A percentile compares a stretch with the other conserved stretches of the same genome.
Evolutionary conservation across 2,329 filamentous ascomycete species (phyloP).

Genomic region (Diaporthe helianthi): DNA sequence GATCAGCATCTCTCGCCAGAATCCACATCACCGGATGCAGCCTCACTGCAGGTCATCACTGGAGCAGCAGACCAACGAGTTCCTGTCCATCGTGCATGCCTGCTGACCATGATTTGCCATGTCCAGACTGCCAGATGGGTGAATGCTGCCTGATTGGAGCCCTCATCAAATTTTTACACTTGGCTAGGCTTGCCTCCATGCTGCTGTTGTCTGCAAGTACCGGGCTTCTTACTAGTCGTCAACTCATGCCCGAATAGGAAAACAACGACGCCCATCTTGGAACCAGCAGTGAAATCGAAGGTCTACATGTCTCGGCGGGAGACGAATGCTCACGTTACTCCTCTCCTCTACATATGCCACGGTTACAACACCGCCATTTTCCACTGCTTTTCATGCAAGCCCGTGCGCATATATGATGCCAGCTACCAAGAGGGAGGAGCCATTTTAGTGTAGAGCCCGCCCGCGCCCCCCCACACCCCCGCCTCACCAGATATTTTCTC

Average conservation of each 20-base stretch:
- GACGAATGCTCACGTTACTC: not conserved
- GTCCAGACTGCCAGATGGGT: not conserved
- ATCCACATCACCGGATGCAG: slow-evolving; percentile 23
- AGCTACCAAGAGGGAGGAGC: not conserved
- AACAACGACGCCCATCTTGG: slow-evolving; percentile 7
- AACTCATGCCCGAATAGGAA: slow-evolving; percentile 2
- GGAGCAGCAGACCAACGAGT: slow-evolving; percentile 1
- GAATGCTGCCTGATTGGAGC: slow-evolving; percentile 21
- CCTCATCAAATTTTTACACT: slow-evolving; percentile 8
- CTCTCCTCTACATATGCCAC: not conserved
- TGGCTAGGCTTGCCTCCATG: not conserved
- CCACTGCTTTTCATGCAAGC: not conserved
- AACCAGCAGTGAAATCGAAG: slow-evolving; percentile 9
- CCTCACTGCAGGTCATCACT: slow-evolving; percentile 24
- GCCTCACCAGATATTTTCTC: not conserved
- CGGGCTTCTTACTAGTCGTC: slow-evolving; percentile 5
- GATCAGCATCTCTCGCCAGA: slow-evolving; percentile 9
- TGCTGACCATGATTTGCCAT: slow-evolving; percentile 8
- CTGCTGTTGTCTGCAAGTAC: slow-evolving; percentile 17
- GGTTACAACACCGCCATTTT: not conserved
- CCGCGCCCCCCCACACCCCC: too few species aligned
- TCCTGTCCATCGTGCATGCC: slow-evolving; percentile 24
- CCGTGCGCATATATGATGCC: slow-evolving; percentile 17
- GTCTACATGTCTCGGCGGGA: not conserved
- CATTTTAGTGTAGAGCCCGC: too few species aligned